These are phyloP conservation scores for Diplotaxis tenuifolia DNA, from an alignment of 345 rosid species.

Conservation along the genomic window DNA sequence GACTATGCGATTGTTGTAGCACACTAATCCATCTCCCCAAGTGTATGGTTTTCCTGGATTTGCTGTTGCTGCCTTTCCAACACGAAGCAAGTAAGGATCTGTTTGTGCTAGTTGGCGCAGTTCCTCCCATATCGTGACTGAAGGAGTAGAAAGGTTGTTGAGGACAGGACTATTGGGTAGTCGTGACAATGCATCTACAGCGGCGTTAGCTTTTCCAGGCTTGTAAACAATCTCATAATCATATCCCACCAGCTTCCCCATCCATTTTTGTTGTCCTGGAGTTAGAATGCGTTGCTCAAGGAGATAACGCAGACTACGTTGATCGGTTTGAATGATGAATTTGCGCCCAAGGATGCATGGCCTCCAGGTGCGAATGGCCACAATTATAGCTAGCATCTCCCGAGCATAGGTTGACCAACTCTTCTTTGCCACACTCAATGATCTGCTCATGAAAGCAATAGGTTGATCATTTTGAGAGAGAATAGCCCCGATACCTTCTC, in stretches of 20 bases:
- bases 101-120: background rate
- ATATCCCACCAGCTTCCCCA: no score
- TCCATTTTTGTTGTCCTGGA: no score
- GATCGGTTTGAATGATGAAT: background rate
- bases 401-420: background rate
- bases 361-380: background rate
- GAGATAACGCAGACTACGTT: no score
- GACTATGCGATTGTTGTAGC: background rate
- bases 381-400: background rate
- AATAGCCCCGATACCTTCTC: no score
- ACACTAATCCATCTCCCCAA: background rate
- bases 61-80: background rate
- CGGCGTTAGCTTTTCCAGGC: background rate
- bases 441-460: background rate
- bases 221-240: background rate
- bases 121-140: background rate
- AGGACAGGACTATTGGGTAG: background rate
- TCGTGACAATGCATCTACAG: background rate
- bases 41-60: background rate
- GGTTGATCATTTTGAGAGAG: background rate
- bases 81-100: background rate
- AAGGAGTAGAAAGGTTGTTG: background rate
- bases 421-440: background rate
- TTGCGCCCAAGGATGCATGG: background rate
- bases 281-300: no score